Conservation (phyloP, 208 protist genomes). For the Zelonia costaricensis region DNA sequence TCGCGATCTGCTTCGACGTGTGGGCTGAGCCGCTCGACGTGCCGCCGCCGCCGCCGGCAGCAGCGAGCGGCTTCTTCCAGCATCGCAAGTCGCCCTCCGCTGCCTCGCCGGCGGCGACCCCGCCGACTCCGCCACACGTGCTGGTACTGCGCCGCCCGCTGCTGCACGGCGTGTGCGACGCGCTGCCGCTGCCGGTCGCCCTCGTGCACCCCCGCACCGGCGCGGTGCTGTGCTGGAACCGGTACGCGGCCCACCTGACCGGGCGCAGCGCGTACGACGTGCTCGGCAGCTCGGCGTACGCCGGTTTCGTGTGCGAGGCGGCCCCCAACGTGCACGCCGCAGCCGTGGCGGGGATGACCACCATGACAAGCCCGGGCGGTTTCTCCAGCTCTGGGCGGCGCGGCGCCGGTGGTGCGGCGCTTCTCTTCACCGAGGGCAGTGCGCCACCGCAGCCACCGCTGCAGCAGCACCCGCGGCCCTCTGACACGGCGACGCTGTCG, state of each 20-base stretch:
- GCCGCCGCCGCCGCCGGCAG: neutral
- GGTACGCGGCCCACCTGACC: slow-evolving; percentile 39
- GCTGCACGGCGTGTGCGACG: slow-evolving; percentile 62
- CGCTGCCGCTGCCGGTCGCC: slow-evolving; percentile 53
- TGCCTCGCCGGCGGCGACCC: neutral
- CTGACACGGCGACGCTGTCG: neutral
- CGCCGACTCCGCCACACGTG: slow-evolving; percentile 1
- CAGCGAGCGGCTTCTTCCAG: neutral
- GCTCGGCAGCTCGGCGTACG: slow-evolving; percentile 43
- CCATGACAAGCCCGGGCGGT: slow-evolving; percentile 6
- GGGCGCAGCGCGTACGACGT: slow-evolving; percentile 41
- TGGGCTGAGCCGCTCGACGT: slow-evolving; percentile 42
- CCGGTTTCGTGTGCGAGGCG: slow-evolving; percentile 23
- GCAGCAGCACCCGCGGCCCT: neutral
- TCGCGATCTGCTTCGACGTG: slow-evolving; percentile 49
- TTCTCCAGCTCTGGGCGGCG: slow-evolving; percentile 5
- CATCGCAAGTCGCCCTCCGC: neutral
- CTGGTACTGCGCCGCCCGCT: slow-evolving; percentile 57
- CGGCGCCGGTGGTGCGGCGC: neutral
- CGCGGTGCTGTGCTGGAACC: slow-evolving; percentile 63
- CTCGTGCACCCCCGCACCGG: slow-evolving; percentile 66
- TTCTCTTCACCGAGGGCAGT: neutral
- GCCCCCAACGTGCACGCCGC: too few species aligned
- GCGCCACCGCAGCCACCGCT: neutral
- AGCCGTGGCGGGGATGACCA: neutral